These are phyloP conservation scores for Leucosporidium scottii DNA, from an alignment of 768 basidiomycete species.

Conservation along the genomic window DNA sequence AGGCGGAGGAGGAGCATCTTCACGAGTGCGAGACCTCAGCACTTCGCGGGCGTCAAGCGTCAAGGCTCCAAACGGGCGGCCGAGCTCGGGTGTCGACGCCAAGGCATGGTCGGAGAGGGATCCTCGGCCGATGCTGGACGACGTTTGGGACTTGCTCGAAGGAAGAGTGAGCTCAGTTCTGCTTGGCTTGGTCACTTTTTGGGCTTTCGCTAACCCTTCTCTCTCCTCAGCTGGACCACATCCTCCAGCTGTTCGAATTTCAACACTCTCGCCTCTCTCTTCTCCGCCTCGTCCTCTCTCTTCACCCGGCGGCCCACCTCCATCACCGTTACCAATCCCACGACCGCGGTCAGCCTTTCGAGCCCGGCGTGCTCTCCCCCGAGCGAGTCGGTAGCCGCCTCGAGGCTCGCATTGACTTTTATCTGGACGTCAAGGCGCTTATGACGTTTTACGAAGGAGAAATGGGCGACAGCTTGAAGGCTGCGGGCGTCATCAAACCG, in stretches of 20 bases:
- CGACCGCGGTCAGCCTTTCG: neutral
- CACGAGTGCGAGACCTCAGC: neutral
- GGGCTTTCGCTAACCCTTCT: too few species aligned
- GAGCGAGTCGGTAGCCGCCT: neutral
- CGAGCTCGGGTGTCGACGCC: neutral
- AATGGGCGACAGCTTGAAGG: neutral
- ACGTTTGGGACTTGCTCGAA: slow-evolving; percentile 32
- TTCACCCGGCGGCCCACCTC: slow-evolving; percentile 8
- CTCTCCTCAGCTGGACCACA: slow-evolving; percentile 14
- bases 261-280: slow-evolving; percentile 15
- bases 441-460: neutral
- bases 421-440: neutral
- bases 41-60: neutral
- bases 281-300: slow-evolving; percentile 18
- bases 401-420: neutral
- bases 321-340: slow-evolving; percentile 5
- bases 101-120: neutral
- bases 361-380: neutral
- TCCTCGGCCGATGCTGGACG: slow-evolving; percentile 10
- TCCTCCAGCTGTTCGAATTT: slow-evolving; percentile 28
- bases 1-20: neutral
- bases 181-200: neutral
- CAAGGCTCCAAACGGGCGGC: neutral
- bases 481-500: neutral
- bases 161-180: slow-evolving; percentile 8